A percentile compares a stretch with the other conserved stretches of the same genome.
These are phyloP conservation scores for Rheum nobile DNA, from an alignment of 148 eudicot species.

Conservation along the genomic window DNA sequence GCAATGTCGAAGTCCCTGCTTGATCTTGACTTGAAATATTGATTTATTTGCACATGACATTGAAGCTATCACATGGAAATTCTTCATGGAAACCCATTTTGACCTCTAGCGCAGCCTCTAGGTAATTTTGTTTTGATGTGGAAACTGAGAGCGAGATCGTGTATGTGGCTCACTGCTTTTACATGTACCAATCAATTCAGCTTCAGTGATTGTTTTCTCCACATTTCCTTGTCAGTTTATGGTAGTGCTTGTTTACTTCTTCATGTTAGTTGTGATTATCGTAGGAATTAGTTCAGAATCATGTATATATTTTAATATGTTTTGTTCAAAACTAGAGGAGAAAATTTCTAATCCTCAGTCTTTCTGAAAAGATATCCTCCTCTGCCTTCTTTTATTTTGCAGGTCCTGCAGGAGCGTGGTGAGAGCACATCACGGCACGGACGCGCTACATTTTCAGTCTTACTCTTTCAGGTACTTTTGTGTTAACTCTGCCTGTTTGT, in stretches of 20 bases:
- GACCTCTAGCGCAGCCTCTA: neutral
- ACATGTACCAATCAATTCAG: neutral
- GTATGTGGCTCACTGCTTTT: neutral
- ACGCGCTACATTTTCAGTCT: constrained; percentile 95
- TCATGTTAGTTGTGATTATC: neutral
- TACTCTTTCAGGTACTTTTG: constrained; percentile 83
- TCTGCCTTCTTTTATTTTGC: constrained; percentile 15
- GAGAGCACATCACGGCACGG: constrained; percentile 99
- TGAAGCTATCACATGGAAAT: neutral
- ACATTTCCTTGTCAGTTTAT: neutral
- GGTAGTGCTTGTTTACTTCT: neutral
- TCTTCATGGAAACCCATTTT: neutral
- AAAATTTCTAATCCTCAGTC: neutral
- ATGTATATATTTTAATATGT: neutral
- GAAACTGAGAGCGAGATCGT: neutral
- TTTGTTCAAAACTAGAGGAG: neutral
- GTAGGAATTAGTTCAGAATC: neutral
- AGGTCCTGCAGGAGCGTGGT: constrained; percentile 98
- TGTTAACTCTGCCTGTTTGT: neutral
- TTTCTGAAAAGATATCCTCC: neutral
- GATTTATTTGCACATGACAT: neutral
- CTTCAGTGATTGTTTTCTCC: neutral
- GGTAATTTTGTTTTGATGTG: neutral
- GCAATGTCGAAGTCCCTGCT: neutral
- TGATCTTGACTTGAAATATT: neutral